phyloP scores from a whole-genome alignment of 148 eudicot species.

The Selenicereus undatus region DNA sequence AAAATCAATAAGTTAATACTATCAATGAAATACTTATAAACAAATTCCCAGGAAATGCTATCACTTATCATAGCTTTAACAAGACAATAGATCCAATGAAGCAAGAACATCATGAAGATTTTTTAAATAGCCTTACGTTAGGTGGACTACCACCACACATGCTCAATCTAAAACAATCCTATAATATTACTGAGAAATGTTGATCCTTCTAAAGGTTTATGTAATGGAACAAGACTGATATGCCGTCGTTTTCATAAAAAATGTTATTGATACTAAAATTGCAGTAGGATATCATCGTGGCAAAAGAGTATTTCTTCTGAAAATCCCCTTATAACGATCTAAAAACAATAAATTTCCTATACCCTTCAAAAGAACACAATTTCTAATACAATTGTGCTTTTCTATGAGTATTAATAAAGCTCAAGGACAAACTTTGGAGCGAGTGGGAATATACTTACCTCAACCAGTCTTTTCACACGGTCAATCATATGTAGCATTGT shows the following conservation, averaged over 20 bases:
- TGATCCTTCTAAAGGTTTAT: too few relatives aligned
- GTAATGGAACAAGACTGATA: too few relatives aligned
- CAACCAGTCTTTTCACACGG: neutral
- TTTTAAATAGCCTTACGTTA: neutral
- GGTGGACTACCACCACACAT: too few relatives aligned
- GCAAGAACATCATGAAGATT: neutral
- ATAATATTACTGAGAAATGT: neutral
- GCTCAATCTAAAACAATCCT: too few relatives aligned
- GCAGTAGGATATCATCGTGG: neutral
- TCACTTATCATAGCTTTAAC: too few relatives aligned
- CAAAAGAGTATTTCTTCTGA: neutral
- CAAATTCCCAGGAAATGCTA: too few relatives aligned
- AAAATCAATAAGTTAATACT: too few relatives aligned
- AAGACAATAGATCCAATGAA: neutral
- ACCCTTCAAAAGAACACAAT: neutral
- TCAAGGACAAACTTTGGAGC: neutral
- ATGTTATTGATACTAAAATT: neutral
- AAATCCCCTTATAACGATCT: neutral
- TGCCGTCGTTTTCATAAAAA: neutral
- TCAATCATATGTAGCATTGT: neutral
- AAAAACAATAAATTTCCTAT: neutral
- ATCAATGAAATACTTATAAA: neutral
- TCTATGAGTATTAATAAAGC: slow-evolving; percentile 1
- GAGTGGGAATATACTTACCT: neutral
- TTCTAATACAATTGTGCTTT: neutral